Conservation (phyloP, 495 filamentous ascomycete genomes). For the Aspergillus egyptiacus region DNA sequence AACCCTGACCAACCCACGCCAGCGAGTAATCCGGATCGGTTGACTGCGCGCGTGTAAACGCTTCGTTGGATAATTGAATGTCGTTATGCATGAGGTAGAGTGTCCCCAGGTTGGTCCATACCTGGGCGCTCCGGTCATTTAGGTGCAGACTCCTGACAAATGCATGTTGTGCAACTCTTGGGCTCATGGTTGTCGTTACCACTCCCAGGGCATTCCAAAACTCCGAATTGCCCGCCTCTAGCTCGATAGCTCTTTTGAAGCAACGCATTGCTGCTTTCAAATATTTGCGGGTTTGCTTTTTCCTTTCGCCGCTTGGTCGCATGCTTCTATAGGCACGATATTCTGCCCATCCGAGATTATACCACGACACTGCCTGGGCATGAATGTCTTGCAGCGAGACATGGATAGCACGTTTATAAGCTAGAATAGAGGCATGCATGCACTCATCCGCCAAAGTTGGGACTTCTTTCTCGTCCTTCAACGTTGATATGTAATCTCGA, state of each 20-base stretch:
- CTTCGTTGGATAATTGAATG: constrained; percentile 72
- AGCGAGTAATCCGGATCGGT: constrained; percentile 86
- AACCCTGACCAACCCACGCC: constrained; percentile 90
- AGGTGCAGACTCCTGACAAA: constrained; percentile 88
- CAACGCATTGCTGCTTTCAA: constrained; percentile 79
- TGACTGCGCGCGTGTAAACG: constrained; percentile 86
- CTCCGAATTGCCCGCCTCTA: constrained; percentile 90
- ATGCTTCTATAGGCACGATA: constrained; percentile 68
- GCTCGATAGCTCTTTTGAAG: constrained; percentile 94
- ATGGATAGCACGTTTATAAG: constrained; percentile 79
- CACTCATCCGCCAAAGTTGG: constrained; percentile 33
- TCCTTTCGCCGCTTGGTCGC: constrained; percentile 28
- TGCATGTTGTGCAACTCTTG: constrained; percentile 85
- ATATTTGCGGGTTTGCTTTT: constrained; percentile 51
- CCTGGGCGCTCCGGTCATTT: constrained; percentile 76
- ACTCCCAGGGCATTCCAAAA: constrained; percentile 98
- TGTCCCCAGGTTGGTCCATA: constrained; percentile 87
- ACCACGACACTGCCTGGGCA: constrained; percentile 93
- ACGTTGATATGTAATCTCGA: constrained; percentile 29
- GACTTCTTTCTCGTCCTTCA: constrained; percentile 40
- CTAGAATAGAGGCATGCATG: constrained; percentile 67
- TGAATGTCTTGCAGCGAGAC: constrained; percentile 68
- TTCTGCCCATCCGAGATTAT: constrained; percentile 94
- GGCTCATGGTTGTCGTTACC: constrained; percentile 75
- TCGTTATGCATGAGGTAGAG: constrained; percentile 83